Base-by-base conservation (phyloP, 148 eudicot species). In the Chenopodium formosanum region DNA sequence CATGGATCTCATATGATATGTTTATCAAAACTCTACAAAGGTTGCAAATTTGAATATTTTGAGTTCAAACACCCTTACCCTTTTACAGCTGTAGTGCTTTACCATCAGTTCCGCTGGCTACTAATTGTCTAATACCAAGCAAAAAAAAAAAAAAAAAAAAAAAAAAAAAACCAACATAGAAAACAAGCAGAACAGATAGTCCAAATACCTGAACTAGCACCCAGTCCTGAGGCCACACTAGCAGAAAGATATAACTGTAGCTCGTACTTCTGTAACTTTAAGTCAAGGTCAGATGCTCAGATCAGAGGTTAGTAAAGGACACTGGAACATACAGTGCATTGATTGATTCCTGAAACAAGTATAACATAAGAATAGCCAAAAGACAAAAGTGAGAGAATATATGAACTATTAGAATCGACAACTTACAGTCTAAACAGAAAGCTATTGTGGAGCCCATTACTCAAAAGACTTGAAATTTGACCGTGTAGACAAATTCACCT, bases 181-280 rank as follows among this genome's bases (percentile, higher is more conserved):
- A 70, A 40, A 32, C 25, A 53, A 27, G n/a, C 40, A n/a, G 19
- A 75, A 20, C 62, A 66, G 16, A 4, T 22, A 50, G 75, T 27
- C 27, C 23, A 86, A 60, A 81, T 87, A 90, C 92, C 91, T 88
- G 82, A 82, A 85, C 81, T 87, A 90, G 87, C 88, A 76, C 83
- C 82, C 76, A 78, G 77, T 82, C 75, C 84, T 81, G 66, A 71
- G 63, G 83, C 81, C 73, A 80, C 63, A 50, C 67, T 34, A 71
- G 88, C 74, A 80, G 77, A 80, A 50, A 76, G 58, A 80, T 47
- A 86, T 77, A 70, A 81, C 83, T 86, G 82, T 78, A 83, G 76
- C 80, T 87, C 82, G 56, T 11, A 83, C 82, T 82, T 74, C 79
- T 75, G 78, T 64, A 60, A 84, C 77, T 66, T 82, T 32, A 73